Evolutionary conservation across 257 asterid species (phyloP), one percentile per base, ranked within the genome.

Genomic region (Marsdenia floribunda): DNA sequence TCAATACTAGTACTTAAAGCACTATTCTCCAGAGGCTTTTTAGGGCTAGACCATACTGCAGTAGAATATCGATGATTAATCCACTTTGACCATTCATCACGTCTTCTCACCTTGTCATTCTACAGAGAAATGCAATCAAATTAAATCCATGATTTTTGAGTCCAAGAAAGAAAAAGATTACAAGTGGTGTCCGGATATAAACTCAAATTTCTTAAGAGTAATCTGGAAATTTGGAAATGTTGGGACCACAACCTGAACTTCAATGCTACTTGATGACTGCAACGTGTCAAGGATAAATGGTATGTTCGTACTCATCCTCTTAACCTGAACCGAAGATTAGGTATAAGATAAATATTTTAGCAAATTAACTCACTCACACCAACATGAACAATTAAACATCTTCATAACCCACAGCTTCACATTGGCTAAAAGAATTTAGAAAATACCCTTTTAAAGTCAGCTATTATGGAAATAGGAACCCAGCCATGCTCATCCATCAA

Each of bases 401-500:
- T 24, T 35, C 53, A 35, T 22, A 52, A 16, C 42, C 6, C 24
- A 55, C n/a, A 29, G 47, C 8, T 46, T 26, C 33, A 26, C 26
- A 73, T 22, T 16, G 44, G 24, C 24, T 19, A 3, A 75, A 61
- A 68, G 50, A 44, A 73, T 44, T 44, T 12, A 73, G 71, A 79
- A 73, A 72, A 74, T 87, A 95, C 99, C 96, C 89, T 88, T 70
- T 87, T 88, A 76, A 95, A 95, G 73, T 79, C 88, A 0, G 99
- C 93, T 22, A 95, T 90, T 44, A 33, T 76, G 37, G 96, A 86
- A 68, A 95, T 78, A 2, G 87, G 88, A 81, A 95, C 98, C 97
- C 99, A 95, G 73, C 99, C 99, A 73, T 89, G 87, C 77, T 76
- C 80, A 77, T 95, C 96, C 99, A 95, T 92, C 90, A 90, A 85